Conservation (phyloP, 2,329 filamentous ascomycete species). For the Nannizziopsis barbatae region DNA sequence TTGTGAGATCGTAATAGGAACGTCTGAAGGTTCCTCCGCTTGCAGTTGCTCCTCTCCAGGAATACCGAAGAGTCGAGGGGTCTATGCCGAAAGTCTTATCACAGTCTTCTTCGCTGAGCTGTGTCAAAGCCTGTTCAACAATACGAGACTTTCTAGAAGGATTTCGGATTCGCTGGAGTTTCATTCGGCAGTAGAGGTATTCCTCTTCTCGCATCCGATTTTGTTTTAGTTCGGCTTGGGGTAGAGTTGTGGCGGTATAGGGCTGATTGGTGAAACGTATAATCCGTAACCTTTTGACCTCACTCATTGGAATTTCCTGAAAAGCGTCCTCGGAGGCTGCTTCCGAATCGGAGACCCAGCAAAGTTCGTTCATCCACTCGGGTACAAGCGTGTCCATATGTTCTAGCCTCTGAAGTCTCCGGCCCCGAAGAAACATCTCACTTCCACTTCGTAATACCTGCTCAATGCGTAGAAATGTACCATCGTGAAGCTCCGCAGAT, state of each 20-base stretch:
- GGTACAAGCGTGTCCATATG: slow-evolving; percentile 29
- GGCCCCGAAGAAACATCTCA: slow-evolving; percentile 29
- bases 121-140: slow-evolving; percentile 22
- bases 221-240: slow-evolving; percentile 11
- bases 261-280: slow-evolving; percentile 47
- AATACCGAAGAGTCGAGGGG: slow-evolving; percentile 18
- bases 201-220: slow-evolving; percentile 23
- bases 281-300: slow-evolving; percentile 33
- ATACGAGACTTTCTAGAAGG: background rate
- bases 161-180: slow-evolving; percentile 17
- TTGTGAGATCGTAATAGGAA: slow-evolving; percentile 19
- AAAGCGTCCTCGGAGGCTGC: too few relatives aligned
- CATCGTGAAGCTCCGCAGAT: slow-evolving; percentile 30
- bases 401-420: slow-evolving; percentile 26
- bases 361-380: slow-evolving; percentile 36
- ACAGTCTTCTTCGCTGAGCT: slow-evolving; percentile 23
- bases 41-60: slow-evolving; percentile 27
- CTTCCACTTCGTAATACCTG: slow-evolving; percentile 25
- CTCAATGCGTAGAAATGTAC: slow-evolving; percentile 33
- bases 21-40: slow-evolving; percentile 21
- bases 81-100: slow-evolving; percentile 18
- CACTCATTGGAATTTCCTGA: slow-evolving; percentile 32
- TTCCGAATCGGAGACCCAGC: slow-evolving; percentile 26
- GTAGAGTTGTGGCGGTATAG: slow-evolving; percentile 27
- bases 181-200: slow-evolving; percentile 27